Evolutionary conservation across 148 eudicot species (phyloP).

Genomic region (Pouteria glomerata): DNA sequence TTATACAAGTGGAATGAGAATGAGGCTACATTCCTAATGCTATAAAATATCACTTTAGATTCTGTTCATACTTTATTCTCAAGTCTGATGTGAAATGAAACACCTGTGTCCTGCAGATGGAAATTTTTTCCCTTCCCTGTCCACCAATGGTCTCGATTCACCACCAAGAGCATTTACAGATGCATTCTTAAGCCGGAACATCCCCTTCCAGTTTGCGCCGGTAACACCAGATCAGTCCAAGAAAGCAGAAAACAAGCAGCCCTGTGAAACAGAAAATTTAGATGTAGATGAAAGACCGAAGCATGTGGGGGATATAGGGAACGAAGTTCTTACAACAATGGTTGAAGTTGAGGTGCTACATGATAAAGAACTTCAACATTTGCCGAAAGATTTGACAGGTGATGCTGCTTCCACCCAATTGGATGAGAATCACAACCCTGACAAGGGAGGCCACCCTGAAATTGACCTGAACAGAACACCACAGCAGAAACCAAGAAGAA

Average conservation of each 20-base stretch:
- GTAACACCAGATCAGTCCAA: slow-evolving; percentile 47
- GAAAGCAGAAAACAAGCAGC: slow-evolving; percentile 23
- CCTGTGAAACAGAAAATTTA: slow-evolving; percentile 11
- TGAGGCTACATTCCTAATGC: background rate
- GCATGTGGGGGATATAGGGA: slow-evolving; percentile 22
- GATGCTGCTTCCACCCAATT: slow-evolving; percentile 24
- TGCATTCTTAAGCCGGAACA: slow-evolving; percentile 16
- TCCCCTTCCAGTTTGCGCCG: slow-evolving; percentile 37
- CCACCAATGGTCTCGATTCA: slow-evolving; percentile 30
- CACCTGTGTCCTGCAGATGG: slow-evolving; percentile 26
- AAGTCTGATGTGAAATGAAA: slow-evolving; percentile 6
- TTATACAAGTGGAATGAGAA: background rate
- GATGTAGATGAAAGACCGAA: slow-evolving; percentile 18
- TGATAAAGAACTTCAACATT: slow-evolving; percentile 21
- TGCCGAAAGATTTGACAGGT: slow-evolving; percentile 11
- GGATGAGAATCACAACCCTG: slow-evolving; percentile 51
- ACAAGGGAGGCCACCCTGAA: slow-evolving; percentile 37
- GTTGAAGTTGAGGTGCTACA: slow-evolving; percentile 24
- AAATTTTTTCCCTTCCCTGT: slow-evolving; percentile 15
- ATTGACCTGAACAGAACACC: slow-evolving; percentile 56
- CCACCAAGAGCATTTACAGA: slow-evolving; percentile 21
- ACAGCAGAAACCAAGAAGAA: slow-evolving; percentile 64
- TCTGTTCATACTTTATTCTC: background rate
- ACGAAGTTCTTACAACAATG: slow-evolving; percentile 20
- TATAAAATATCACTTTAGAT: background rate